Conservation (phyloP, 2,329 filamentous ascomycete genomes). For the Sporothrix luriei region DNA sequence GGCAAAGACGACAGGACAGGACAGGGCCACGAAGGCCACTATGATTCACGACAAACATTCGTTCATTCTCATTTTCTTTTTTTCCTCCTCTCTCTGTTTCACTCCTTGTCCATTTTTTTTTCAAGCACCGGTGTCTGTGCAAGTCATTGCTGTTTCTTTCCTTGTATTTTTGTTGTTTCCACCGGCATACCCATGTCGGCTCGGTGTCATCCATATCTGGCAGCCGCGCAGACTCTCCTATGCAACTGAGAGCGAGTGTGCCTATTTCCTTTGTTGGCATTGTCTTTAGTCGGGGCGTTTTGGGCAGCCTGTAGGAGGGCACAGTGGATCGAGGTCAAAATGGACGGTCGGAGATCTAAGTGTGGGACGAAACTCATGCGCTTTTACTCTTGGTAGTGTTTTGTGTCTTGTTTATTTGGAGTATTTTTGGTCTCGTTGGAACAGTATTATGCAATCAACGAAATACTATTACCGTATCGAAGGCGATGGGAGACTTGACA, state of each 20-base stretch:
- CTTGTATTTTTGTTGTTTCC: not conserved
- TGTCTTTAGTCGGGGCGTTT: not conserved
- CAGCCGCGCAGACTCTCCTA: not conserved
- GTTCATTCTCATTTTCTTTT: not conserved
- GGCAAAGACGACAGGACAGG: not conserved
- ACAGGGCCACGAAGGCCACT: not conserved
- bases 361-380: not conserved
- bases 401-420: conserved; percentile 11
- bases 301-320: conserved; percentile 1
- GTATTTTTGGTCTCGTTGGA: not conserved
- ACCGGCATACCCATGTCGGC: not conserved
- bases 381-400: not conserved
- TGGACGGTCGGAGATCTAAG: not conserved
- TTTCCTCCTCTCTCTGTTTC: not conserved
- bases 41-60: conserved; percentile 15
- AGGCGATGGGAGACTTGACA: not conserved
- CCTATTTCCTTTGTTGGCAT: conserved; percentile 14
- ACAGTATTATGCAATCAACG: not conserved
- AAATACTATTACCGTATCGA: not conserved
- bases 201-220: conserved; percentile 2
- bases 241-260: not conserved
- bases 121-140: not conserved
- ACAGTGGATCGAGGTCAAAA: not conserved
- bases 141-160: not conserved
- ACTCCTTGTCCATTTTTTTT: conserved; percentile 1